Evolutionary conservation across 805 yeast genomes (phyloP), one percentile per base, ranked within the genome.

Genomic region (Suhomyces faveliae): DNA sequence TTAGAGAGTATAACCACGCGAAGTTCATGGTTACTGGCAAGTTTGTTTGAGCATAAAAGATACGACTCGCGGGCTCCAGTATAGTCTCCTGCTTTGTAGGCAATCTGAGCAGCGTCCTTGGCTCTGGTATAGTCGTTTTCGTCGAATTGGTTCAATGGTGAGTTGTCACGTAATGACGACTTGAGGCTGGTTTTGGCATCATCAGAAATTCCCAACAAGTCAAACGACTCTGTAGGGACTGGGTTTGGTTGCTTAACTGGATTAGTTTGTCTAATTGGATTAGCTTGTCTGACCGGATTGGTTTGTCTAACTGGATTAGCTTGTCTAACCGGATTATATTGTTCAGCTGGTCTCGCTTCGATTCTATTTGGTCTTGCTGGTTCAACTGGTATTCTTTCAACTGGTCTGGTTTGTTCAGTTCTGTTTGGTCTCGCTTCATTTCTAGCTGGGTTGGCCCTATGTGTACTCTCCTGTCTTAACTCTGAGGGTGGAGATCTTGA

Each of bases 41-140:
- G 68, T 3, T 80, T 59, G 11, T 56, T 49, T 22, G 76, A 57
- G 42, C 81, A 70, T 35, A 77, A 70, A 25, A 79, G 73, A 61
- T 87, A 94, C 46, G 75, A 73, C 23, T 69, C 76, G 11, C 80
- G 70, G 0, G 99, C 91, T 4, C 70, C 60, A 3, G 81, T 63
- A 62, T 85, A 94, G 62, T 94, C 92, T 15, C 99, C 99, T n/a
- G 81, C 77, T 47, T 80, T 79, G 70, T 83, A 94, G 1, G 82
- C 75, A 13, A 74, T 75, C 5, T 80, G 69, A 5, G 90, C 99
- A 21, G 74, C 74, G 6, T 64, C 66, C 50, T 82, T 80, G 23
- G 74, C 70, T 20, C 76, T 77, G 6, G 72, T 70, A 70, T 83
- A 55, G 68, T 70, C 67, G 35, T 68, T 67, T 54, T 68, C 70